A percentile compares a stretch with the other conserved stretches of the same genome.
Conservation (phyloP, 352 stramenopile genomes). For the Globisporangium cystogenes region DNA sequence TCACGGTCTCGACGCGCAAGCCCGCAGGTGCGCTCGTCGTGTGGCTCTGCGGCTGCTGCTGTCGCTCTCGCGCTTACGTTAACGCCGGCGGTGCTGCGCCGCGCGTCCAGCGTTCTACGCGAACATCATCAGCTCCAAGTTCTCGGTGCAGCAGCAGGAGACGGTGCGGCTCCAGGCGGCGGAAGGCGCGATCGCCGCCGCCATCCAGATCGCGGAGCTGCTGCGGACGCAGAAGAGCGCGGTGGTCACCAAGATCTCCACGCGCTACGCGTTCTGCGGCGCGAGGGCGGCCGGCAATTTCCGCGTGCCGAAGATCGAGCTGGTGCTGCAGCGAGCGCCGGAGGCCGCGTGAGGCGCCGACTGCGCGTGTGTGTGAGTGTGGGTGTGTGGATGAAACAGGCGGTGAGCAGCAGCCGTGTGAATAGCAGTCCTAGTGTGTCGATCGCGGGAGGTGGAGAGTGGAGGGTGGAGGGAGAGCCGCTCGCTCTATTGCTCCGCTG, state of each 20-base stretch:
- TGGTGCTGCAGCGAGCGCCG: conserved; percentile 45
- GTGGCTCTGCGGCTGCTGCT: background rate
- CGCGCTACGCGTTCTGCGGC: conserved; percentile 54
- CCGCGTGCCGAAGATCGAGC: conserved; percentile 68
- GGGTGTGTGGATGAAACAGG: too few species aligned
- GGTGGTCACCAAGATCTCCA: conserved; percentile 58
- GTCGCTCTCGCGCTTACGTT: background rate
- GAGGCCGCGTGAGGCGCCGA: conserved; percentile 20
- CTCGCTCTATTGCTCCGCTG: background rate
- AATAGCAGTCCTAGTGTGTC: background rate
- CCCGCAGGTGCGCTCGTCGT: conserved; percentile 35
- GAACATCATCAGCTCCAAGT: conserved; percentile 79
- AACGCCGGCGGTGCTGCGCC: background rate
- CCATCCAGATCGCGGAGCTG: conserved; percentile 66
- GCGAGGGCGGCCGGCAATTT: conserved; percentile 42
- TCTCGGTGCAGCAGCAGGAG: conserved; percentile 61
- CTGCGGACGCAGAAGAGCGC: conserved; percentile 59
- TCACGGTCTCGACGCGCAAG: conserved; percentile 65
- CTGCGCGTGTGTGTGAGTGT: background rate
- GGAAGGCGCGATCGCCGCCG: conserved; percentile 64
- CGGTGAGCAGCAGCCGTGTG: background rate
- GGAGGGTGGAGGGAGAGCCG: background rate
- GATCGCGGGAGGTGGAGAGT: too few species aligned
- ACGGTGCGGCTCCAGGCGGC: conserved; percentile 58
- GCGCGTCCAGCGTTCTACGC: conserved; percentile 61